Percentiles rank a stretch among this genome's conserved stretches.
phyloP scores from a whole-genome alignment of 1,284 basidiomycete species.

The Tranzscheliella williamsii region DNA sequence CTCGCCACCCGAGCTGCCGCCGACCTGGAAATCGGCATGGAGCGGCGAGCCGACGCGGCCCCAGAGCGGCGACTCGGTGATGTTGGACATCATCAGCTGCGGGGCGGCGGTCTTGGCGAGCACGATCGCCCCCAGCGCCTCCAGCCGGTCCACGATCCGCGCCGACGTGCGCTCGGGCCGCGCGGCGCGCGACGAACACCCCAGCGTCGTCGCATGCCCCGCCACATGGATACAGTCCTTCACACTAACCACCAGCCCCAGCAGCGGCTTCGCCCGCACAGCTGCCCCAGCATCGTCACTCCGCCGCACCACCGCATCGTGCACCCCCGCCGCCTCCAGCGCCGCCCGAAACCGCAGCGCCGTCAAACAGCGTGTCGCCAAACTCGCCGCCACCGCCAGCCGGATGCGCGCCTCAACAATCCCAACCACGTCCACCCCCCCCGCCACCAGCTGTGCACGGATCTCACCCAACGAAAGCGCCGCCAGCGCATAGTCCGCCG shows the following conservation, averaged over 20 bases:
- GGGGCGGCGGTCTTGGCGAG: conserved; percentile 45
- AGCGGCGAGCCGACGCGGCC: conserved; percentile 7
- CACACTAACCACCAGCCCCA: conserved; percentile 38
- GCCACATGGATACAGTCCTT: conserved; percentile 43
- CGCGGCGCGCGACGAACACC: conserved; percentile 23
- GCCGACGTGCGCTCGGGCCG: neutral
- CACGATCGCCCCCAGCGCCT: conserved; percentile 24
- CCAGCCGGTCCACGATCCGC: conserved; percentile 5
- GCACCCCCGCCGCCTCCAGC: neutral
- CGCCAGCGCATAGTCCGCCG: conserved; percentile 9
- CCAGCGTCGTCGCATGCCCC: conserved; percentile 25
- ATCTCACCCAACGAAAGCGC: neutral
- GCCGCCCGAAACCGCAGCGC: conserved; percentile 20
- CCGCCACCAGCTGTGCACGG: neutral
- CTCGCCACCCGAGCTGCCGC: conserved; percentile 45
- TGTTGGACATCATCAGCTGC: conserved; percentile 40
- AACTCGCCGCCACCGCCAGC: conserved; percentile 12
- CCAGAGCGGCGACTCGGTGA: conserved; percentile 28
- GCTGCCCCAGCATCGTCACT: neutral
- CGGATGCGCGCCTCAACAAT: conserved; percentile 21
- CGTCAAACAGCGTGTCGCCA: conserved; percentile 33
- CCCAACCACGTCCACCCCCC: neutral
- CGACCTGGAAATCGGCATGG: conserved; percentile 27
- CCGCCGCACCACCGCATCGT: neutral
- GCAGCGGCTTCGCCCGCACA: conserved; percentile 3